These are phyloP conservation scores for Hypholoma sublateritium DNA, from an alignment of 768 basidiomycete species.

Conservation along the genomic window DNA sequence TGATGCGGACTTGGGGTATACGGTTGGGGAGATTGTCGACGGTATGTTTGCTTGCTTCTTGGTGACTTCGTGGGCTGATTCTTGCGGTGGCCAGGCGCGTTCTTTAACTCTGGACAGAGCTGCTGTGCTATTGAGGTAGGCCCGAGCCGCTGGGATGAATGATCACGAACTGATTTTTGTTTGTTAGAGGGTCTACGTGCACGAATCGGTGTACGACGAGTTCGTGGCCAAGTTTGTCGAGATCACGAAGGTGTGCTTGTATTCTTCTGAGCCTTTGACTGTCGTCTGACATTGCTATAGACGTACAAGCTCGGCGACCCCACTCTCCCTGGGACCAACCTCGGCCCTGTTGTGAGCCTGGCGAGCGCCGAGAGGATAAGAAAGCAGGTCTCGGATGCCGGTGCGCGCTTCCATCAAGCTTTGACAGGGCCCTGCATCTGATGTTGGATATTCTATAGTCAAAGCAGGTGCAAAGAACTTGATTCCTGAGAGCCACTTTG, in stretches of 20 bases:
- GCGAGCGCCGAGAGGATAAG: constrained; percentile 83
- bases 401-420: constrained; percentile 39
- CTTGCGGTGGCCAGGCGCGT: constrained; percentile 54
- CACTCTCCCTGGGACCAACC: constrained; percentile 63
- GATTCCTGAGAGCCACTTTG: constrained; percentile 66
- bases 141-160: not conserved
- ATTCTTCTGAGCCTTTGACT: not conserved
- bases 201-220: constrained; percentile 74
- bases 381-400: constrained; percentile 83
- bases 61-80: not conserved
- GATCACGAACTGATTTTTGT: not conserved
- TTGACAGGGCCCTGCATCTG: not conserved
- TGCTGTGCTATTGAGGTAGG: constrained; percentile 90
- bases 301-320: constrained; percentile 88
- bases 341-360: constrained; percentile 92
- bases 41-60: constrained; percentile 43
- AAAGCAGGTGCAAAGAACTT: constrained; percentile 29
- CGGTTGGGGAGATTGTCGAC: constrained; percentile 86
- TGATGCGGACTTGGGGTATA: constrained; percentile 84
- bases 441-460: not conserved
- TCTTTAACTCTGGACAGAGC: constrained; percentile 98
- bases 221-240: constrained; percentile 78
- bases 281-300: constrained; percentile 33
- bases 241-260: constrained; percentile 58
- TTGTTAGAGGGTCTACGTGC: constrained; percentile 86